These are phyloP conservation scores for Pseudonitzschia multistriata DNA, from an alignment of 108 stramenopile genomes.

Conservation along the genomic window DNA sequence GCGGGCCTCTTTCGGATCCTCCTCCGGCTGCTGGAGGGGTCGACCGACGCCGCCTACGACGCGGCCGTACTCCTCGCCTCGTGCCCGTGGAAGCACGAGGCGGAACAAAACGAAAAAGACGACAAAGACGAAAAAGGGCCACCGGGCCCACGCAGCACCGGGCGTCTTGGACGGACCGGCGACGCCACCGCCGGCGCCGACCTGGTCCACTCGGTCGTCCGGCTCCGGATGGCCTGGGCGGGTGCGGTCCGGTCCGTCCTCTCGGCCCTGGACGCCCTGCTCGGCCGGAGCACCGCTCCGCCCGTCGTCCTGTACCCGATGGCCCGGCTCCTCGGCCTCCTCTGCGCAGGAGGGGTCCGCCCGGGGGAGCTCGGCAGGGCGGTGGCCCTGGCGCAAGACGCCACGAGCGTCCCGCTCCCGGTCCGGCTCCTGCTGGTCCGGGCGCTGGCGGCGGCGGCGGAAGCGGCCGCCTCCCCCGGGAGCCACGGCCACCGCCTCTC, in stretches of 20 bases:
- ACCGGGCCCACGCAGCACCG: not conserved
- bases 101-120: not conserved
- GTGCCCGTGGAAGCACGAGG: slow-evolving; percentile 27
- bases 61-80: slow-evolving; percentile 36
- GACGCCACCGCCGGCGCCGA: slow-evolving; percentile 21
- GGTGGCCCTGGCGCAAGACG: slow-evolving; percentile 25
- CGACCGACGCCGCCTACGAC: slow-evolving; percentile 59
- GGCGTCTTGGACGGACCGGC: not conserved
- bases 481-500: slow-evolving; percentile 57
- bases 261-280: not conserved
- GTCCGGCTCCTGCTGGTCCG: not conserved
- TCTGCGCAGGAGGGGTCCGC: slow-evolving; percentile 48
- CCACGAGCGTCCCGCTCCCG: not conserved
- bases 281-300: too few relatives aligned
- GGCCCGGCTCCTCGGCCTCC: slow-evolving; percentile 51
- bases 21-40: slow-evolving; percentile 53
- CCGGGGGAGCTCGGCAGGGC: slow-evolving; percentile 43
- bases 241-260: slow-evolving; percentile 22
- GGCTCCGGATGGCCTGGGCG: slow-evolving; percentile 31
- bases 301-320: slow-evolving; percentile 62
- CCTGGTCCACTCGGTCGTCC: slow-evolving; percentile 27
- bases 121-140: not conserved
- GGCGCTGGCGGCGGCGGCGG: slow-evolving; percentile 19
- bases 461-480: slow-evolving; percentile 49
- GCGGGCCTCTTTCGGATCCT: slow-evolving; percentile 63